These are phyloP conservation scores for Picea glauca DNA, from an alignment of 75 land plant species.

Conservation along the genomic window DNA sequence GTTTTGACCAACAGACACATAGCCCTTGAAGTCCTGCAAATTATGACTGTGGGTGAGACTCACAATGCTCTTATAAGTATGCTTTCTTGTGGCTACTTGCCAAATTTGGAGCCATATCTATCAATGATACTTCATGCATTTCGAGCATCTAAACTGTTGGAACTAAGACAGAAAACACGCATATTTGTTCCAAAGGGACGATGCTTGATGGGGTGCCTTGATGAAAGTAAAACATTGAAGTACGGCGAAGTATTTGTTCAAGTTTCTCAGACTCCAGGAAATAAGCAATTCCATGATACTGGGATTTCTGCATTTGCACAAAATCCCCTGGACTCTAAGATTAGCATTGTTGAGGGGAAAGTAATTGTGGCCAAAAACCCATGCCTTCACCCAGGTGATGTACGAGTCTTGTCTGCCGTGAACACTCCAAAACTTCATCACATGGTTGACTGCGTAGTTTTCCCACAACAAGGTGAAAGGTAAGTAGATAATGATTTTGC, in stretches of 20 bases:
- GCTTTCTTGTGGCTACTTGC: slow-evolving; percentile 64
- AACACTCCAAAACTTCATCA: slow-evolving; percentile 64
- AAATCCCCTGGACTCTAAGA: slow-evolving; percentile 2
- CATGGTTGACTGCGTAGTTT: slow-evolving; percentile 92
- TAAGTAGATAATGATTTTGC: slow-evolving; percentile 9
- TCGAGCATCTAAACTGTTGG: slow-evolving; percentile 66
- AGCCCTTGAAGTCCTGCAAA: slow-evolving; percentile 61
- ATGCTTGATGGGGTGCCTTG: slow-evolving; percentile 88
- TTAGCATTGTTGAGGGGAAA: slow-evolving; percentile 48
- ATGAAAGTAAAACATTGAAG: slow-evolving; percentile 68
- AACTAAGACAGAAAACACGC: slow-evolving; percentile 57
- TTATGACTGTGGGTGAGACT: slow-evolving; percentile 52
- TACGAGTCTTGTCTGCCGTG: slow-evolving; percentile 64
- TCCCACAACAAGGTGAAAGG: slow-evolving; percentile 92
- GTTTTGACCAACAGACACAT: slow-evolving; percentile 48
- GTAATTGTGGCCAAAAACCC: slow-evolving; percentile 91
- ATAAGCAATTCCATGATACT: background rate
- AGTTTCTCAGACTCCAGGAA: slow-evolving; percentile 40
- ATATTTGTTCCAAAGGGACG: slow-evolving; percentile 80
- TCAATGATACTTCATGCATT: slow-evolving; percentile 72
- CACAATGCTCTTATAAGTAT: slow-evolving; percentile 54
- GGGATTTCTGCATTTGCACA: background rate
- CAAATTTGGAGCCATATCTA: slow-evolving; percentile 75
- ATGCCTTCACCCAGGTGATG: slow-evolving; percentile 93
- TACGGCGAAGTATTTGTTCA: slow-evolving; percentile 93